Evolutionary conservation across 345 rosid genomes (phyloP), one percentile per base, ranked within the genome.

Genomic region (Clarkia xantiana): DNA sequence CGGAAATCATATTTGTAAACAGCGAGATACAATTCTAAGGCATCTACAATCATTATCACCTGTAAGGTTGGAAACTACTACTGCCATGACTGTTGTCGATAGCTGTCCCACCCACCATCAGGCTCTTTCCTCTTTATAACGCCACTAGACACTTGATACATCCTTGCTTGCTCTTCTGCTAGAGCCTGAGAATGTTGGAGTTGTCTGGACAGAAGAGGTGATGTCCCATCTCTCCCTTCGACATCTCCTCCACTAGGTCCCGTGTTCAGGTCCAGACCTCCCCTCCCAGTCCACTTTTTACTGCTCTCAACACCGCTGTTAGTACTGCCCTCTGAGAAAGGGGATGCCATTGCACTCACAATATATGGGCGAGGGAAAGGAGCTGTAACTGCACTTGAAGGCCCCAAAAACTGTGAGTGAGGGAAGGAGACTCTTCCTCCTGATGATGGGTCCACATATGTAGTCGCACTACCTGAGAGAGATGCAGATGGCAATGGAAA

Each of bases 61-160:
- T 67, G 60, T 67, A 41, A 52, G 49, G 59, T 40, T 60, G 51
- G 38, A 63, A 45, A 55, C 44, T 65, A 47, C 74, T 91, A 78
- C 64, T 81, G 87, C 95, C 96, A 84, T 48, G 89, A 70, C 17
- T 81, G 53, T 38, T 80, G 93, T 70, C 68, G 83, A 63, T 77
- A 79, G 45, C 81, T 78, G 55, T 88, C 97, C 95, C 94, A 78
- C 38, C 96, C 86, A 18, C 93, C 94, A 2, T 86, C 98, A 16
- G 94, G 87, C 47, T 86, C 96, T 62, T 81, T 91, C 64, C 90
- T 84, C 76, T 78, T 91, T 38, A 75, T 61, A 45, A 63, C 25
- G n/a, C 87, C 76, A 46, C 82, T 73, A 8, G 79, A 52, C 54
- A 74, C 55, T 47, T 82, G 94, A 71, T 70, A 90, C 66, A 81